Percentiles rank a stretch among this genome's conserved stretches.
These are phyloP conservation scores for Forsythia viridissima DNA, from an alignment of 257 asterid genomes.

Conservation along the genomic window DNA sequence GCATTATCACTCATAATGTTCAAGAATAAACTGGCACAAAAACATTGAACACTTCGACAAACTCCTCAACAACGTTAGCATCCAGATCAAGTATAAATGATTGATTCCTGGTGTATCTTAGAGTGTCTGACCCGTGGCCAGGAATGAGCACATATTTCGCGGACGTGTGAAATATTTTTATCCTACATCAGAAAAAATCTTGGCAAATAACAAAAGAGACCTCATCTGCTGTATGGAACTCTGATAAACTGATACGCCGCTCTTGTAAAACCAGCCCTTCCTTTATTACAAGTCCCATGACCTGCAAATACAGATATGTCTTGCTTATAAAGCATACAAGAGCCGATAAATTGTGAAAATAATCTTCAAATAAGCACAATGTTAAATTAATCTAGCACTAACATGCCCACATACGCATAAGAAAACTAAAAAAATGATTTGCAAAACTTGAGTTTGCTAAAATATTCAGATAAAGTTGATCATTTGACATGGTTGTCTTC, in stretches of 20 bases:
- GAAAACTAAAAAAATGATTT: neutral
- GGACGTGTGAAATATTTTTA: neutral
- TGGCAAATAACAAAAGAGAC: slow-evolving; percentile 34
- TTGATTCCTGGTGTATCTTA: neutral
- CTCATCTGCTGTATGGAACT: slow-evolving; percentile 94
- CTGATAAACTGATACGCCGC: slow-evolving; percentile 77
- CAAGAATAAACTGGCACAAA: neutral
- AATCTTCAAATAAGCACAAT: slow-evolving; percentile 5
- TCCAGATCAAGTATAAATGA: slow-evolving; percentile 1
- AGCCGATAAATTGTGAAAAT: neutral
- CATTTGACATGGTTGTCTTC: no score
- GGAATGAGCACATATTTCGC: neutral
- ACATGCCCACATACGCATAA: neutral
- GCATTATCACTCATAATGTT: neutral
- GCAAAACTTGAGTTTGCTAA: neutral
- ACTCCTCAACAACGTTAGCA: neutral
- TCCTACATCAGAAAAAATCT: neutral
- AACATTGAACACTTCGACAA: neutral
- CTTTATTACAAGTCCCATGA: slow-evolving; percentile 62
- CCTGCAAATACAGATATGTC: slow-evolving; percentile 43
- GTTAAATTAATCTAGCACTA: neutral
- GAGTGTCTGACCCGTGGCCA: neutral
- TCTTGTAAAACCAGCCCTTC: slow-evolving; percentile 62
- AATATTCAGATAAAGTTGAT: neutral
- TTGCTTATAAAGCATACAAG: slow-evolving; percentile 19